Evolutionary conservation across 2,329 filamentous ascomycete species (phyloP), one percentile per base, ranked within the genome.

Genomic region (Metarhizium rileyi): DNA sequence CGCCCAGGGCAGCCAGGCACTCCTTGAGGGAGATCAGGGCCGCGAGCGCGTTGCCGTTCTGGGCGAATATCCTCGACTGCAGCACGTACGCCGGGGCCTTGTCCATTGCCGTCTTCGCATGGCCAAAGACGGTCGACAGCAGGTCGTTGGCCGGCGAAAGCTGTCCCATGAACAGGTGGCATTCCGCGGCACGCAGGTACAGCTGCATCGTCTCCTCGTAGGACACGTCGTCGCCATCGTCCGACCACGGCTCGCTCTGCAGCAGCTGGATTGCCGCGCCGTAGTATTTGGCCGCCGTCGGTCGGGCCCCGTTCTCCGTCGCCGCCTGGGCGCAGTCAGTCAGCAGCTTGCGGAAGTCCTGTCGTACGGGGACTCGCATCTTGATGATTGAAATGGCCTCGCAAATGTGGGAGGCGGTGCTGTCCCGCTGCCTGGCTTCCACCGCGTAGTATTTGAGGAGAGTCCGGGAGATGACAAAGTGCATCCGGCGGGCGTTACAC

Each of bases 171-270:
- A 87, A 89, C 60, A 90, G 81, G 57, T 87, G 84, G 62, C 87
- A 89, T 63, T 95, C 90, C 3, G 90, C 87, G 4, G 87, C 81
- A 48, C 86, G 81, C 4, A 90, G 81, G 63, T 88, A 83, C 2
- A 95, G 73, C 53, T 84, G 82, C 53, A 94, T 74, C 0, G 90
- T 95, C 68, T 97, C 91, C 10, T 89, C 83, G 59, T 95, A 95
- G 43, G 81, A 85, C 0, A 86, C 84, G 62, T 96, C 91, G 5
- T 79, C 75, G 14, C 70, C 66, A 6, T 72, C 74, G 27, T 86
- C 82, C 40, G 79, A 73, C 91, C 91, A 97, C 1, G 87, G 83
- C 48, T 87, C 71, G 6, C 84, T 73, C 61, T 95, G 90, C 14
- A 97, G 73, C n/a, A 97, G 74, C 9, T 76, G 74, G 43, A 95